Base-by-base conservation (phyloP, 2,329 filamentous ascomycete genomes). In the Aspergillus transmontanensis region DNA sequence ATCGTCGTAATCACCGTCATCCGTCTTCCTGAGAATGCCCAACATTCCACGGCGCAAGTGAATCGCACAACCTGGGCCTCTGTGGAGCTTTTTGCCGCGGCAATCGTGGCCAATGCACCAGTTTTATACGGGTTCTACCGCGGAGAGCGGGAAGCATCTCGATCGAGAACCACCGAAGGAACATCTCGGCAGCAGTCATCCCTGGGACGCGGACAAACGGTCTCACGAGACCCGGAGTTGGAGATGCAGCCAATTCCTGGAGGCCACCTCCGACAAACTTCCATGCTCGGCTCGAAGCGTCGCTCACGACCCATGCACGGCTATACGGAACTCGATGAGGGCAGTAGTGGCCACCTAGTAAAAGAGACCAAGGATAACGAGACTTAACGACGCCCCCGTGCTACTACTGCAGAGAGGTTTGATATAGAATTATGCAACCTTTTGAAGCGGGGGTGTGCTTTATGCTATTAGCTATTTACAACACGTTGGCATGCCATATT, bases 51-150 rank as follows among this genome's bases (percentile, higher is more conserved):
- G 10, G 46, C 36, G 19, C 57, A 59, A n/a, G 57, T 59, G 12
- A 58, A 58, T 21, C 57, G 57, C n/a, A 51, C 46, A 14, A 59
- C 57, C 7, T 59, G 57, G 57, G 57, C 57, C 16, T 51, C 45
- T 6, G 57, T 59, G 14, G 57, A 59, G 26, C 34, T 51, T 6
- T 53, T 59, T 19, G 45, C 57, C 1, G 45, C 57, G 6, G 32
- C 57, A 16, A 53, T 59, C 4, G 57, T 59, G 34, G 30, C 57
- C 3, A 59, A 59, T 28, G 46, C 57, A 14, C 57, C 57, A 11
- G 57, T 59, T 9, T 32, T 59, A 23, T 59, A 59, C 34, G 57
- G 57, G 4, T 59, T 59, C 57, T 59, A 53, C 23, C 46, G 57
- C 11, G 57, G 57, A 19, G 21, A 50, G 10, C 45, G 45, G 28